These are phyloP conservation scores for Delphinella strobiligena DNA, from an alignment of 2,329 filamentous ascomycete species.

Conservation along the genomic window DNA sequence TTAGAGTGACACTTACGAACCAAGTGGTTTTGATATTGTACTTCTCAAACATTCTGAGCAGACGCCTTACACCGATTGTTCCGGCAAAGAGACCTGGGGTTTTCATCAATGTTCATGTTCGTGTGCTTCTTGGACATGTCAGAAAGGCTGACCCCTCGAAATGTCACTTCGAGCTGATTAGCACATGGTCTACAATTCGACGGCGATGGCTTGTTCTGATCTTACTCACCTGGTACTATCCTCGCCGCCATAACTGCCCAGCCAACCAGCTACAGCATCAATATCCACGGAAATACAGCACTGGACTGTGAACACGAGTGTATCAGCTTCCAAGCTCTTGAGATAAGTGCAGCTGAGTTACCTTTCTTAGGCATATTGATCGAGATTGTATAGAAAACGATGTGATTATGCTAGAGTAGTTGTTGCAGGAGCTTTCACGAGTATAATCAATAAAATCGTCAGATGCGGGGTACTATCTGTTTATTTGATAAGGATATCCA, in stretches of 20 bases:
- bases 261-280: constrained; percentile 65
- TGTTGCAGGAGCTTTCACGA: too few relatives aligned
- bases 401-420: neutral
- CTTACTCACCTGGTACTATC: constrained; percentile 48
- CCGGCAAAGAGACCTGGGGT: constrained; percentile 52
- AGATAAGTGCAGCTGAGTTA: too few relatives aligned
- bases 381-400: neutral
- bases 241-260: constrained; percentile 63
- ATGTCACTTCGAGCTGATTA: constrained; percentile 48
- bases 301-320: constrained; percentile 2
- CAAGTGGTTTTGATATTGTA: constrained; percentile 59
- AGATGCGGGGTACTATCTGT: too few relatives aligned
- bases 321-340: neutral
- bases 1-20: constrained; percentile 31
- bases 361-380: constrained; percentile 7
- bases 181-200: too few relatives aligned
- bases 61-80: constrained; percentile 50
- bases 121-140: neutral
- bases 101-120: too few relatives aligned
- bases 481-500: too few relatives aligned
- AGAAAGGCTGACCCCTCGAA: constrained; percentile 33
- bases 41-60: constrained; percentile 60
- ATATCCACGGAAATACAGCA: constrained; percentile 38
- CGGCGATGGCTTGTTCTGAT: too few relatives aligned
- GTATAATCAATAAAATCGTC: too few relatives aligned